Evolutionary conservation across 805 yeast genomes (phyloP).

Genomic region (Cyberlindnera americana): DNA sequence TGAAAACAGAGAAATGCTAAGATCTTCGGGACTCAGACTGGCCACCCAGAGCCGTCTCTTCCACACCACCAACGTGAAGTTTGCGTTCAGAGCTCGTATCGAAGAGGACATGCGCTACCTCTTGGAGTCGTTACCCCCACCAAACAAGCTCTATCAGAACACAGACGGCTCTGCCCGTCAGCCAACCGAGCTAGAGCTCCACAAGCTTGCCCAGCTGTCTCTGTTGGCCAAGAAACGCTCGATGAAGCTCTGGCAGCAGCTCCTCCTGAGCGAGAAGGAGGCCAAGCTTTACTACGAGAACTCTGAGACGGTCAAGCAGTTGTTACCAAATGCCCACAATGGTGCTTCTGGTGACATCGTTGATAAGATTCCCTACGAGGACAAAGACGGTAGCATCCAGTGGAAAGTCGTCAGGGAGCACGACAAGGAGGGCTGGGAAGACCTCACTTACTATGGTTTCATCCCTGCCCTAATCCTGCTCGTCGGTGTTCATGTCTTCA

Average conservation of each 20-base stretch:
- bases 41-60: not conserved
- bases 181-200: slow-evolving; percentile 68
- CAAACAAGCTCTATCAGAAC: slow-evolving; percentile 65
- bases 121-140: slow-evolving; percentile 60
- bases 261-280: slow-evolving; percentile 49
- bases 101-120: slow-evolving; percentile 62
- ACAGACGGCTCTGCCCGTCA: slow-evolving; percentile 72
- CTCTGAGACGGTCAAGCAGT: slow-evolving; percentile 54
- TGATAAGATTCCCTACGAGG: slow-evolving; percentile 82
- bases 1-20: not conserved
- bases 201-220: slow-evolving; percentile 68
- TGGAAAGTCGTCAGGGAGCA: slow-evolving; percentile 77
- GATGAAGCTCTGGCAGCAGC: slow-evolving; percentile 44
- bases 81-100: slow-evolving; percentile 38
- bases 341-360: slow-evolving; percentile 59
- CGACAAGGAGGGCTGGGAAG: slow-evolving; percentile 84
- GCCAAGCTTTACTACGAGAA: slow-evolving; percentile 55
- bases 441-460: slow-evolving; percentile 63
- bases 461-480: slow-evolving; percentile 66
- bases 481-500: slow-evolving; percentile 47
- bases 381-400: slow-evolving; percentile 70
- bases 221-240: slow-evolving; percentile 54
- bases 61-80: slow-evolving; percentile 6
- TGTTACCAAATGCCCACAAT: slow-evolving; percentile 43
- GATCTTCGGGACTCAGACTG: not conserved